Conservation (phyloP, 2,329 filamentous ascomycete genomes). For the Byssoonygena ceratinophila region DNA sequence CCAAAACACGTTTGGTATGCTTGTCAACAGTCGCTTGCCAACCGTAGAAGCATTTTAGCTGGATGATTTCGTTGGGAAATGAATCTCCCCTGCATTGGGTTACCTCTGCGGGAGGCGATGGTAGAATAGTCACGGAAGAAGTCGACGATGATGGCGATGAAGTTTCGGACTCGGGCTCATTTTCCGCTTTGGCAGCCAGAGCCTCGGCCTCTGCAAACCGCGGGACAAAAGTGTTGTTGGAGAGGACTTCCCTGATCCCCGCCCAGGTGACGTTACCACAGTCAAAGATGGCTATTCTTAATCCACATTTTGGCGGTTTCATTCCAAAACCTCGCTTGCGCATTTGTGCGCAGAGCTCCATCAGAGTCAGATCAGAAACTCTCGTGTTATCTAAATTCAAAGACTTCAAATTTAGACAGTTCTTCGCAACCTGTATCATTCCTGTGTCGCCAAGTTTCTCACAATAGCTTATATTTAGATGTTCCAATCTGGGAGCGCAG, state of each 20-base stretch:
- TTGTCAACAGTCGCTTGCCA: slow-evolving; percentile 94
- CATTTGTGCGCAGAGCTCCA: slow-evolving; percentile 74
- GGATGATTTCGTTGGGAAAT: slow-evolving; percentile 68
- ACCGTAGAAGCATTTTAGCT: slow-evolving; percentile 85
- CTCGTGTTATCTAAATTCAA: slow-evolving; percentile 90
- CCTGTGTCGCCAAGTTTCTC: slow-evolving; percentile 73
- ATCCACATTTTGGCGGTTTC: slow-evolving; percentile 47
- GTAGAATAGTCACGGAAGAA: slow-evolving; percentile 1
- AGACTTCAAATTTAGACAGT: slow-evolving; percentile 56
- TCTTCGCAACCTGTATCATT: slow-evolving; percentile 70
- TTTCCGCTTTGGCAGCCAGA: slow-evolving; percentile 11
- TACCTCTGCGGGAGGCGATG: slow-evolving; percentile 17
- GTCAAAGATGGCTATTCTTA: slow-evolving; percentile 78
- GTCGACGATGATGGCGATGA: slow-evolving; percentile 6
- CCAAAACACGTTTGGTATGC: slow-evolving; percentile 74
- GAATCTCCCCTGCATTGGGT: slow-evolving; percentile 30
- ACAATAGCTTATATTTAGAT: slow-evolving; percentile 83
- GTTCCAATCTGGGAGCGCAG: slow-evolving; percentile 59
- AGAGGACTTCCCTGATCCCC: slow-evolving; percentile 75
- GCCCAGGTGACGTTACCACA: slow-evolving; percentile 89
- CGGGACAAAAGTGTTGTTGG: slow-evolving; percentile 66
- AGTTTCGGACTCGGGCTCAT: not conserved
- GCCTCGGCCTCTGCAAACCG: slow-evolving; percentile 21
- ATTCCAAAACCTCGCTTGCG: slow-evolving; percentile 51
- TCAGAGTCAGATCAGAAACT: slow-evolving; percentile 73